These are phyloP conservation scores for Rhodomyrtus tomentosa DNA, from an alignment of 345 rosid genomes.

Conservation along the genomic window DNA sequence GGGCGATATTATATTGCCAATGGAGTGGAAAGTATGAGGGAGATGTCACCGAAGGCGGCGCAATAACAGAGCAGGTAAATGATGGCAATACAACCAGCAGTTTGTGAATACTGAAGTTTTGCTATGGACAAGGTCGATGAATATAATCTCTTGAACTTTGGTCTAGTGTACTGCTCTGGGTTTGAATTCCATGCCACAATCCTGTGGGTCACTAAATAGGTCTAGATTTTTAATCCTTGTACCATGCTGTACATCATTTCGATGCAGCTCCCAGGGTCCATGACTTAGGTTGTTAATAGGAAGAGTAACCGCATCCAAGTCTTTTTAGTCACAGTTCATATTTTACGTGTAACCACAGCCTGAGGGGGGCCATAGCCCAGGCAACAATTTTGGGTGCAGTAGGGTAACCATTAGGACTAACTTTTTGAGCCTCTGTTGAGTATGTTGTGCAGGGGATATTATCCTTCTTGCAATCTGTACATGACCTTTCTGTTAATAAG, in stretches of 20 bases:
- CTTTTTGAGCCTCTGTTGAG: slow-evolving; percentile 4
- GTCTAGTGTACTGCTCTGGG: not conserved
- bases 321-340: slow-evolving; percentile 1
- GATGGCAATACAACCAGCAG: not conserved
- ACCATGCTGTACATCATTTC: not conserved
- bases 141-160: not conserved
- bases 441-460: not conserved
- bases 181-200: not conserved
- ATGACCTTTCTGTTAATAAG: slow-evolving; percentile 6
- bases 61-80: not conserved
- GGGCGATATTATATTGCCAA: not conserved
- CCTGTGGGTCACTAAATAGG: not conserved
- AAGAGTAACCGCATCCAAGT: slow-evolving; percentile 12
- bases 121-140: not conserved
- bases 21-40: not conserved
- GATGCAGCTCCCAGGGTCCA: not conserved
- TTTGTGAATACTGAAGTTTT: not conserved
- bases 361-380: slow-evolving; percentile 4
- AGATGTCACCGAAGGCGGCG: not conserved
- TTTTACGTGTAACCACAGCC: slow-evolving; percentile 12
- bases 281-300: slow-evolving; percentile 1
- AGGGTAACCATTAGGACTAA: slow-evolving; percentile 10
- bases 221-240: not conserved
- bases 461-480: slow-evolving; percentile 8
- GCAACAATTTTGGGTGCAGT: slow-evolving; percentile 38